Evolutionary conservation across 257 asterid genomes (phyloP), one percentile per base, ranked within the genome.

Genomic region (Parsonsia alboflavescens): DNA sequence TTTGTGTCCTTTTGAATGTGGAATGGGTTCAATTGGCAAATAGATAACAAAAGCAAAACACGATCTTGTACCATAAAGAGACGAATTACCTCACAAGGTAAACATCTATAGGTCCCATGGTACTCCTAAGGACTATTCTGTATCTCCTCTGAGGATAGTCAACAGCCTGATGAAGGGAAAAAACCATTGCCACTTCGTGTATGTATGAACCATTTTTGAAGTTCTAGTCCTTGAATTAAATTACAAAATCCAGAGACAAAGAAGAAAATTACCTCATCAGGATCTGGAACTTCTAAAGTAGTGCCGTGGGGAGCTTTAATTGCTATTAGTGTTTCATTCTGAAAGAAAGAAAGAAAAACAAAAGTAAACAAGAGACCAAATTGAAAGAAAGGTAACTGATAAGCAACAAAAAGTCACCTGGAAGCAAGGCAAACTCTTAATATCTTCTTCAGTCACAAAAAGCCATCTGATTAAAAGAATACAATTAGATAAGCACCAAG

Each of bases 251-350:
- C 57, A n/a, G 56, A 30, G 44, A 65, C 46, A 33, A 66, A 73
- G 69, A 77, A 41, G 50, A 73, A 76, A 73, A 68, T 46, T 83
- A 90, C 99, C 96, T 90, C 97, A 42, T 92, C 97, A 22, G 97
- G 99, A 76, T 90, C 96, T 44, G 96, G 97, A 75, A 92, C 99
- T 87, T 92, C 97, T 85, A 94, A 85, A 70, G 97, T 92, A 70
- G 97, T 92, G 28, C 97, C 99, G 79, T 88, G 99, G 22, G 98
- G 99, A 88, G 98, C 97, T 84, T 94, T 92, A 81, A 94, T 83
- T 65, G 96, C 99, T 77, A 94, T 92, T 83, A 94, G 80, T 53
- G 98, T 94, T 87, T 94, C 96, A 75, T 90, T 90, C 97, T 92
- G 87, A 75, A 54, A n/a, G 12, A 0, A 49, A 50, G 19, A 12